These are phyloP conservation scores for Lichtheimia ornata DNA, from an alignment of 371 early-diverging fungal species.

Conservation along the genomic window DNA sequence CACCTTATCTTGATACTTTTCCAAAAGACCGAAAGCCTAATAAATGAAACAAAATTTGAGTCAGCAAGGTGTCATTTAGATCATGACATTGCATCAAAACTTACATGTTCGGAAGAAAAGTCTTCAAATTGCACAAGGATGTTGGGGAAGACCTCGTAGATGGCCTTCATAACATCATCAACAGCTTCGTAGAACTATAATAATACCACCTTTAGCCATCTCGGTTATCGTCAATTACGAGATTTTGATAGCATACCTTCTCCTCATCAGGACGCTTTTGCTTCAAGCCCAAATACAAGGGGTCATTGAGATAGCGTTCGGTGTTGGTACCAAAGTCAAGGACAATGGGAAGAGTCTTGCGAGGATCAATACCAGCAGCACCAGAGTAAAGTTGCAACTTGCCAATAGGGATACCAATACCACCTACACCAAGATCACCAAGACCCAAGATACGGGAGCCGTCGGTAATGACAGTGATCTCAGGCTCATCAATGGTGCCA, in stretches of 20 bases:
- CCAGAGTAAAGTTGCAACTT: slow-evolving; percentile 90
- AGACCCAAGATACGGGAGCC: slow-evolving; percentile 91
- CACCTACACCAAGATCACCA: slow-evolving; percentile 91
- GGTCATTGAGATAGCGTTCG: slow-evolving; percentile 71
- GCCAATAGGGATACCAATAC: slow-evolving; percentile 93
- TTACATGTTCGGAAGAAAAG: slow-evolving; percentile 81
- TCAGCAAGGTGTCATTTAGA: background rate
- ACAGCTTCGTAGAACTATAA: slow-evolving; percentile 73
- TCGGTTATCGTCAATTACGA: background rate
- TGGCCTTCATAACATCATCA: slow-evolving; percentile 73
- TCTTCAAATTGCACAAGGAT: slow-evolving; percentile 92
- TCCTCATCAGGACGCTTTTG: slow-evolving; percentile 71
- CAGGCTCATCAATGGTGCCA: slow-evolving; percentile 48
- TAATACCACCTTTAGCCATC: background rate
- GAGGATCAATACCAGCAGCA: slow-evolving; percentile 87
- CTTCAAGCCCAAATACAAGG: slow-evolving; percentile 82
- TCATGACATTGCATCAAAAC: background rate
- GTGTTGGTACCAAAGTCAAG: slow-evolving; percentile 92
- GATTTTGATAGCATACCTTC: slow-evolving; percentile 19
- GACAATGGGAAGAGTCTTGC: slow-evolving; percentile 82
- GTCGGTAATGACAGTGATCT: slow-evolving; percentile 90
- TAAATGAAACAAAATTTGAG: background rate
- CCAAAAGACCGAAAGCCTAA: slow-evolving; percentile 69
- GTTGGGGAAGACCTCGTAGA: slow-evolving; percentile 72
- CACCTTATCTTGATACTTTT: slow-evolving; percentile 64